phyloP scores from a whole-genome alignment of 306 rosid genomes.

The Aeschynomene evenia region DNA sequence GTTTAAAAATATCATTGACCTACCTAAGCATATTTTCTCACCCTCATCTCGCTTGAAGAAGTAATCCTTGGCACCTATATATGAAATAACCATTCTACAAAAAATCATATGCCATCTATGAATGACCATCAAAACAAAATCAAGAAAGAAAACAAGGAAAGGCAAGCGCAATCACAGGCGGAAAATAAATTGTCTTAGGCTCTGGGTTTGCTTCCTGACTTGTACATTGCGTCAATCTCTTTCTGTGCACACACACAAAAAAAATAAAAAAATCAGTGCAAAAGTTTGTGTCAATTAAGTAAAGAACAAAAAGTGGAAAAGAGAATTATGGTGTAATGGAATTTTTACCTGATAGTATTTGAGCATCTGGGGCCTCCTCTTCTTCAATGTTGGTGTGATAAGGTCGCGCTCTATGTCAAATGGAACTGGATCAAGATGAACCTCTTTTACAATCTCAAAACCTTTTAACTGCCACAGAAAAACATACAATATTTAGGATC shows the following conservation, averaged over 20 bases:
- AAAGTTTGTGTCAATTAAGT: background rate
- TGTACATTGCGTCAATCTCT: constrained; percentile 66
- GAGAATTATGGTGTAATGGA: background rate
- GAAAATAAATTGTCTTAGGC: constrained; percentile 37
- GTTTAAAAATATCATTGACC: background rate
- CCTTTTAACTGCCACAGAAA: constrained; percentile 78
- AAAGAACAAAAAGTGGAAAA: background rate
- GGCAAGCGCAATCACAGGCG: background rate
- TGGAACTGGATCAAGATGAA: constrained; percentile 88
- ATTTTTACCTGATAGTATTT: constrained; percentile 78
- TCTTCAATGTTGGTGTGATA: constrained; percentile 84
- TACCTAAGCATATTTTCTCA: background rate
- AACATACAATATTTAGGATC: constrained; percentile 25
- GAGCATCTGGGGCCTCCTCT: constrained; percentile 82
- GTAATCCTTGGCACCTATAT: no score
- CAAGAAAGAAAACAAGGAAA: constrained; percentile 2
- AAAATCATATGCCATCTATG: constrained; percentile 18
- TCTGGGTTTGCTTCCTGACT: constrained; percentile 42
- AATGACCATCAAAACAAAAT: constrained; percentile 17
- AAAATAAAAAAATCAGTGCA: background rate
- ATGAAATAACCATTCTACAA: background rate
- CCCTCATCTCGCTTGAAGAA: background rate
- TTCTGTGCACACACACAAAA: constrained; percentile 48
- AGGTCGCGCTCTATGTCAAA: constrained; percentile 93
- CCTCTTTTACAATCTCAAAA: constrained; percentile 64